These are phyloP conservation scores for Lipomyces chichibuensis DNA, from an alignment of 805 yeast species.

Conservation along the genomic window DNA sequence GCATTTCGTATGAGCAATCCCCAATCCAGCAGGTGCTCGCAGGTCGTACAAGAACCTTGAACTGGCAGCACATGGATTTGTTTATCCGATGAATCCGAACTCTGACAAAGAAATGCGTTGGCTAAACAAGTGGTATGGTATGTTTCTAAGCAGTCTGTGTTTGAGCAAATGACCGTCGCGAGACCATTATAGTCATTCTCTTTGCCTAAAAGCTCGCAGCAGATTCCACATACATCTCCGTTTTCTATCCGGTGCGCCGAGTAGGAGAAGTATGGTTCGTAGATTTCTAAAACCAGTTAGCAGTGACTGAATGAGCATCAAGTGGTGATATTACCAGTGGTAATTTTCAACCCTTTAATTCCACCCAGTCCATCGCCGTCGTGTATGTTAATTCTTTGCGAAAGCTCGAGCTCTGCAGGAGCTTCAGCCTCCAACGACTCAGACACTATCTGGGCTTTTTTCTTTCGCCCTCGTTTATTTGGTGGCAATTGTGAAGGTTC, in stretches of 20 bases:
- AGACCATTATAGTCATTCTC: constrained; percentile 2
- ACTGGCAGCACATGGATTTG: constrained; percentile 31
- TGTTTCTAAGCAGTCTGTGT: constrained; percentile 23
- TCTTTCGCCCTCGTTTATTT: background rate
- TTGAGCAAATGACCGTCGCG: constrained; percentile 27
- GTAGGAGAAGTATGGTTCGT: constrained; percentile 26
- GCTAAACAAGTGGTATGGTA: constrained; percentile 35
- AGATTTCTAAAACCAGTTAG: constrained; percentile 9
- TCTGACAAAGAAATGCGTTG: constrained; percentile 14
- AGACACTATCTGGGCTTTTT: background rate
- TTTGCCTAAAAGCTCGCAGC: constrained; percentile 12
- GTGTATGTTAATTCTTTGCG: constrained; percentile 14
- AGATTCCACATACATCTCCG: constrained; percentile 20
- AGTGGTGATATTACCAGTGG: constrained; percentile 7
- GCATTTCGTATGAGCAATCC: constrained; percentile 34
- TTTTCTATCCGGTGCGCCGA: constrained; percentile 5
- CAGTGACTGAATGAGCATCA: background rate
- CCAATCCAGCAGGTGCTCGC: constrained; percentile 29
- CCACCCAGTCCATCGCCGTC: constrained; percentile 35
- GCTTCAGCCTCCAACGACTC: background rate
- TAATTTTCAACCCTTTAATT: constrained; percentile 21
- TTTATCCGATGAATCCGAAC: background rate
- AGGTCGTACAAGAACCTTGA: constrained; percentile 29
- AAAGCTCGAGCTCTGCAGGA: background rate
- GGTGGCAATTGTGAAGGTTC: background rate